phyloP scores from a whole-genome alignment of 208 protist genomes.

The Tritrichomonas musculus region DNA sequence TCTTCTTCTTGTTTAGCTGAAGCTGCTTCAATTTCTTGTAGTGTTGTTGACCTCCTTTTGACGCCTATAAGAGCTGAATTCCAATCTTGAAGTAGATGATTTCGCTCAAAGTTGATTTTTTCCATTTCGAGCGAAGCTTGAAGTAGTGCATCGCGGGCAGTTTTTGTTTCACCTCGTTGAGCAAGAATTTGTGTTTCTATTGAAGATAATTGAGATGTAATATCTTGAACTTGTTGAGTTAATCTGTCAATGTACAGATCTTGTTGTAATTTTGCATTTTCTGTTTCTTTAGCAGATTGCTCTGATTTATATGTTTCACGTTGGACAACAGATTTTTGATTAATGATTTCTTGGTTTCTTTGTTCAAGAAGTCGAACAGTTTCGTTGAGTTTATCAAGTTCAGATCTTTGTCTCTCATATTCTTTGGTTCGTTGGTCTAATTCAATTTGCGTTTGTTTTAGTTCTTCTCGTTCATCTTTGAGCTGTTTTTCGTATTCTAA shows the following conservation, averaged over 20 bases:
- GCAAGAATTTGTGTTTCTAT: background rate
- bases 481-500: background rate
- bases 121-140: conserved; percentile 30
- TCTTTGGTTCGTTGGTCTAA: background rate
- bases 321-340: background rate
- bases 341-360: background rate
- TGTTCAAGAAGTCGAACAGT: background rate
- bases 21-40: background rate
- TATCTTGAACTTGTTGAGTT: conserved; percentile 27
- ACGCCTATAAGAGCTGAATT: background rate
- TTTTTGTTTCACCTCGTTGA: conserved; percentile 3
- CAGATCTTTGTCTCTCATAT: background rate
- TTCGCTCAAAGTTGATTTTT: conserved; percentile 21
- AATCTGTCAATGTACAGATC: conserved; percentile 29
- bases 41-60: background rate
- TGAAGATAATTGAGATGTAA: background rate
- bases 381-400: background rate
- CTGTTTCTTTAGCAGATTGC: background rate
- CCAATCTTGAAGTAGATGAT: conserved; percentile 17
- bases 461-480: background rate
- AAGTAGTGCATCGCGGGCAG: conserved; percentile 21
- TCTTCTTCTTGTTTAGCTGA: conserved; percentile 27
- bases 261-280: conserved; percentile 13
- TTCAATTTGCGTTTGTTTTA: background rate
- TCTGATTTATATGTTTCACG: conserved; percentile 1